phyloP scores from a whole-genome alignment of 768 basidiomycete species.

The Serendipita sp. region DNA sequence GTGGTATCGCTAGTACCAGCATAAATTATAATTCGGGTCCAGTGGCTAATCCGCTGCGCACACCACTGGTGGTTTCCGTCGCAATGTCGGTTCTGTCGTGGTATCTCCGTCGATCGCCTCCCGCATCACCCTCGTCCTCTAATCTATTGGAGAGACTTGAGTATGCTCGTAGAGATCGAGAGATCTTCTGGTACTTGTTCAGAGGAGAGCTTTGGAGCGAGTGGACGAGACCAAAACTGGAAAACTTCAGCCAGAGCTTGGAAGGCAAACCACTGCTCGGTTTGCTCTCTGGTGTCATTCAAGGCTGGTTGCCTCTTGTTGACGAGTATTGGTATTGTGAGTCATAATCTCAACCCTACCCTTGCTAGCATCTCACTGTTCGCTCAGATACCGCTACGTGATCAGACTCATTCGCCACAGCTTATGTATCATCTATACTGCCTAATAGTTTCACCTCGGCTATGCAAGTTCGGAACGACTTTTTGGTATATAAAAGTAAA shows the following conservation, averaged over 20 bases:
- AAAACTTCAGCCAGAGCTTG: conserved; percentile 39
- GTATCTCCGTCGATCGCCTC: conserved; percentile 50
- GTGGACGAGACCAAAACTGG: conserved; percentile 51
- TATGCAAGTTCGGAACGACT: background rate
- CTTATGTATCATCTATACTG: background rate
- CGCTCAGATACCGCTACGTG: background rate
- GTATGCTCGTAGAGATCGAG: conserved; percentile 67
- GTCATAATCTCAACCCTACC: conserved; percentile 17
- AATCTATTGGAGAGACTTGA: conserved; percentile 47
- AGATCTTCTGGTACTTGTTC: conserved; percentile 70
- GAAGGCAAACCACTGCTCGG: conserved; percentile 46
- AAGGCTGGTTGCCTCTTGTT: conserved; percentile 78
- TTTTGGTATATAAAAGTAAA: background rate
- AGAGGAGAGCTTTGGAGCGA: conserved; percentile 65
- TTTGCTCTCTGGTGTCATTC: conserved; percentile 51
- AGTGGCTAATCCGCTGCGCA: conserved; percentile 28
- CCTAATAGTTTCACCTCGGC: background rate
- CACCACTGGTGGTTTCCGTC: conserved; percentile 48
- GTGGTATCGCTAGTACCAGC: conserved; percentile 8
- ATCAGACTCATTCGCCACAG: background rate
- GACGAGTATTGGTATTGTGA: conserved; percentile 84
- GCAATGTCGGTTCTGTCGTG: conserved; percentile 59
- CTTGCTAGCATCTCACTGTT: background rate
- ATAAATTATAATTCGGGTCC: conserved; percentile 15
- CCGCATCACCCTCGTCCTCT: conserved; percentile 31